phyloP scores from a whole-genome alignment of 2,329 filamentous ascomycete species.

The Sporothrix variecibatus region DNA sequence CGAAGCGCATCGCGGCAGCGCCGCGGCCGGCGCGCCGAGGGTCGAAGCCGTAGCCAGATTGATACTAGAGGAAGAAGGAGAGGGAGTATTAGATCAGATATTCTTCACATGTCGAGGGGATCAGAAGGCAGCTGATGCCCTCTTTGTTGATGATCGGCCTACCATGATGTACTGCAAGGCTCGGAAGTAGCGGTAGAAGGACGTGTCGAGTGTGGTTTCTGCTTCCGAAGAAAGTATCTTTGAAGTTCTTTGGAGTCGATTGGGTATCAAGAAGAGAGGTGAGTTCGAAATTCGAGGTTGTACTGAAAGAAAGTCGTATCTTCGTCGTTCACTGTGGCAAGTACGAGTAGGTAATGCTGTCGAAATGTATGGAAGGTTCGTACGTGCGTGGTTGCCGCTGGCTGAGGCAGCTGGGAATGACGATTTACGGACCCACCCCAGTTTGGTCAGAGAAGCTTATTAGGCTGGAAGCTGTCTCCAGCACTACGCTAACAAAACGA shows the following conservation, averaged over 20 bases:
- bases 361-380: neutral
- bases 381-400: neutral
- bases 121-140: neutral
- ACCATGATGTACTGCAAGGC: neutral
- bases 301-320: neutral
- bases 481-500: neutral
- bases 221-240: no score
- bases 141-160: neutral
- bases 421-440: constrained; percentile 4
- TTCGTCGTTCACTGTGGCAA: neutral
- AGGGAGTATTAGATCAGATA: neutral
- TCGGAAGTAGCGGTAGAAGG: neutral
- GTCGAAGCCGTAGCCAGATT: constrained; percentile 26
- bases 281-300: neutral
- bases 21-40: constrained; percentile 46
- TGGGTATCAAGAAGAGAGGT: neutral
- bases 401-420: constrained; percentile 22
- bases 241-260: neutral
- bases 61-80: neutral
- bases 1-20: constrained; percentile 73
- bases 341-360: neutral
- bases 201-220: neutral
- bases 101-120: neutral
- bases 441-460: neutral
- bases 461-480: neutral